Conservation (phyloP, 2,329 filamentous ascomycete genomes). For the Pyrenochaeta sp. region DNA sequence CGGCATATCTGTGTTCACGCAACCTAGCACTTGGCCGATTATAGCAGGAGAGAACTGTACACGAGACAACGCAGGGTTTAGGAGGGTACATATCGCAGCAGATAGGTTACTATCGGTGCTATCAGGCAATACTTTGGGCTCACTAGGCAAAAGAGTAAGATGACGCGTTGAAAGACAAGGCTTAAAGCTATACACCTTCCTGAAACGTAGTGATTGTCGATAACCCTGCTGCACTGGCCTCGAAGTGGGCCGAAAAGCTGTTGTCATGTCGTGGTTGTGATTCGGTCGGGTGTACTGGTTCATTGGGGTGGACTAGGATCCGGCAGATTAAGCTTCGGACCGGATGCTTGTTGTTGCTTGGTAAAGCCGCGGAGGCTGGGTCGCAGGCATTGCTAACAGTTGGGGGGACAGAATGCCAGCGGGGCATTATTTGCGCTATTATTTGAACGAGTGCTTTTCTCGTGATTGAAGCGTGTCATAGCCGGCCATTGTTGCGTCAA, state of each 20-base stretch:
- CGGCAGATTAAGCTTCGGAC: slow-evolving; percentile 19
- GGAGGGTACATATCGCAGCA: slow-evolving; percentile 4
- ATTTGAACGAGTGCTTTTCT: too few species aligned
- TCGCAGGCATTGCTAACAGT: neutral
- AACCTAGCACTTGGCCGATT: slow-evolving; percentile 22
- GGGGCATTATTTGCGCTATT: too few species aligned
- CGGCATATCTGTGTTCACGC: slow-evolving; percentile 15
- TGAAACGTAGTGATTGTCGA: slow-evolving; percentile 9
- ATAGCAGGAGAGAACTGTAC: slow-evolving; percentile 21
- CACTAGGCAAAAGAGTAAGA: slow-evolving; percentile 8
- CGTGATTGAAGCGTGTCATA: too few species aligned
- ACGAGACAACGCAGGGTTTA: neutral
- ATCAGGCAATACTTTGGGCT: slow-evolving; percentile 3
- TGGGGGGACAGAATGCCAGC: too few species aligned
- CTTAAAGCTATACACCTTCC: slow-evolving; percentile 20
- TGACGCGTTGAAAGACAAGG: slow-evolving; percentile 14
- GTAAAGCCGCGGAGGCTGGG: slow-evolving; percentile 4
- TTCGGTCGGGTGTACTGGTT: slow-evolving; percentile 8
- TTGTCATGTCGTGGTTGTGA: slow-evolving; percentile 5
- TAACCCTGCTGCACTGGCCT: slow-evolving; percentile 1
- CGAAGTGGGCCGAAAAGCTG: neutral
- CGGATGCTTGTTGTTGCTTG: slow-evolving; percentile 28
- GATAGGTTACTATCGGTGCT: slow-evolving; percentile 4
- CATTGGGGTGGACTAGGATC: neutral
- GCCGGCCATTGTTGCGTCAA: too few species aligned